Evolutionary conservation across 768 basidiomycete species (phyloP), one percentile per base, ranked within the genome.

Genomic region (Suillus paluster): DNA sequence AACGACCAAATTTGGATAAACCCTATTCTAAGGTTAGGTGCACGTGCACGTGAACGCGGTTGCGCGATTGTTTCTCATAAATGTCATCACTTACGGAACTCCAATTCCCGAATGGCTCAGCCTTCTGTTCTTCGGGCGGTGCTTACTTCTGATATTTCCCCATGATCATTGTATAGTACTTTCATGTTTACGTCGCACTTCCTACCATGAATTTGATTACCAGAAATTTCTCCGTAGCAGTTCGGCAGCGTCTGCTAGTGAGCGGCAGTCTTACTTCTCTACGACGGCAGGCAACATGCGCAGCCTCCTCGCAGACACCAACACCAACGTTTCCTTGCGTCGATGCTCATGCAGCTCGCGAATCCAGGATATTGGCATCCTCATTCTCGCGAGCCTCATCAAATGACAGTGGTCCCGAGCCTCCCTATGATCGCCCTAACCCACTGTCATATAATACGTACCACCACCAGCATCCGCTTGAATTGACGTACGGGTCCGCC

Each of bases 341-440:
- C 21, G 92, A 94, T 60, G 91, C 91, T 1, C 93, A 95, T 65
- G 87, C 89, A 4, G 81, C 80, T 5, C 82, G 93, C 11, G 85
- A 90, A 72, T 88, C 85, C 0, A 83, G 83, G 38, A 72, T 87
- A 38, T 66, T 78, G 55, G 77, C 76, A 42, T 65, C 72, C 17
- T 67, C 67, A 25, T 42, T 17, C 54, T 69, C 72, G 57, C 61
- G 70, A 33, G 48, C 63, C 48, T 58, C 66, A 30, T 19, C 63
- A 4, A 64, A 73, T 0, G 81, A 81, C 21, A 80, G 84, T 21
- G 93, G 92, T 7, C 93, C 93, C 0, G 93, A 95, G 69, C 91
- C 91, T 0, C 82, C 91, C 0, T 95, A 95, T 68, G 89, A 90
- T 0, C 86, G 92, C 12, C 92, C 92, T 0, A 90, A 80, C 62